A percentile compares a stretch with the other conserved stretches of the same genome.
These are phyloP conservation scores for Globisporangium camurandrum DNA, from an alignment of 352 stramenopile genomes.

Conservation along the genomic window DNA sequence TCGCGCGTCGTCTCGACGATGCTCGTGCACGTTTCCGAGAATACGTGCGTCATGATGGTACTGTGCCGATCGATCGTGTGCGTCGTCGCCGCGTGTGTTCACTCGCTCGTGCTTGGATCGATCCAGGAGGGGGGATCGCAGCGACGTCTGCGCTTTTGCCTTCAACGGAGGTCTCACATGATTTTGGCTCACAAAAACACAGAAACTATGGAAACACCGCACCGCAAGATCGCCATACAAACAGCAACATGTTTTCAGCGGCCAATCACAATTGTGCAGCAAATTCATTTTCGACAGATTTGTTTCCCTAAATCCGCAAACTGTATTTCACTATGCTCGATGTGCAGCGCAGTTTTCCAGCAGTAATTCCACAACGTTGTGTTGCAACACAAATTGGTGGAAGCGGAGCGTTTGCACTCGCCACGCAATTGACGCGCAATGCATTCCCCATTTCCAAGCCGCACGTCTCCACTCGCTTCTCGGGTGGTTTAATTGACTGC, in stretches of 20 bases:
- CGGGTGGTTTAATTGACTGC: slow-evolving; percentile 83
- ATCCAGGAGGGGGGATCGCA: neutral
- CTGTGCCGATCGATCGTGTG: neutral
- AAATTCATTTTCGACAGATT: no score
- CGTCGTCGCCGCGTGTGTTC: neutral
- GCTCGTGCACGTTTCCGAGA: slow-evolving; percentile 41
- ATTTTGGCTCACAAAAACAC: no score
- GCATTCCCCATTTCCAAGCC: slow-evolving; percentile 57
- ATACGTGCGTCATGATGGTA: slow-evolving; percentile 18
- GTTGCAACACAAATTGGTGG: slow-evolving; percentile 31
- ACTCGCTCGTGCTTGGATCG: neutral
- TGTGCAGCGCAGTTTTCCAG: neutral
- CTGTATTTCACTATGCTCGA: no score
- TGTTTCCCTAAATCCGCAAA: no score
- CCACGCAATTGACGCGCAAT: neutral
- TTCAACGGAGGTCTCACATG: neutral
- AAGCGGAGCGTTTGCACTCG: slow-evolving; percentile 15
- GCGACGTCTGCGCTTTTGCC: no score
- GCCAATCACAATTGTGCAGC: no score
- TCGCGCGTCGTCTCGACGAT: slow-evolving; percentile 71
- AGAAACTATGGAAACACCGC: no score
- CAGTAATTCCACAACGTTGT: neutral
- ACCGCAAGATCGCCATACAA: no score
- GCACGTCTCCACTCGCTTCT: slow-evolving; percentile 71
- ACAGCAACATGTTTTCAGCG: no score